These are phyloP conservation scores for Hyphopichia wangnamkhiaoensis DNA, from an alignment of 1,139 yeast species.

Conservation along the genomic window DNA sequence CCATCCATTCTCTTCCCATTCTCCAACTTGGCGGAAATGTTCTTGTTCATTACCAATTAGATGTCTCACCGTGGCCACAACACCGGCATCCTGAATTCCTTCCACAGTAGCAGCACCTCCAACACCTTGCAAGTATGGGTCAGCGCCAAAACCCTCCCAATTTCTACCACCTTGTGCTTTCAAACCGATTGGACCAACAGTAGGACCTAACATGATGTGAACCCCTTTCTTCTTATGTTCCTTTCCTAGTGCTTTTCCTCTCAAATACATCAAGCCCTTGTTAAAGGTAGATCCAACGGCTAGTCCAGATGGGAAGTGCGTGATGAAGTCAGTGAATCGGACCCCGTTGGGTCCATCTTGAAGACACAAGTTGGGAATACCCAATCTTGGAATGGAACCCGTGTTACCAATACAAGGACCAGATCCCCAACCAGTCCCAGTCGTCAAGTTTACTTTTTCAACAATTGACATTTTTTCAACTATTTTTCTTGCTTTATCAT, in stretches of 20 bases:
- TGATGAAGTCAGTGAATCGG: conserved; percentile 56
- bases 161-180: conserved; percentile 66
- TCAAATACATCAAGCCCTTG: conserved; percentile 47
- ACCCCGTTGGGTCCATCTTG: conserved; percentile 72
- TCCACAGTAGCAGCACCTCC: conserved; percentile 54
- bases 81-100: conserved; percentile 61
- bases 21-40: conserved; percentile 59
- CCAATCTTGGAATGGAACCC: conserved; percentile 57
- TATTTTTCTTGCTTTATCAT: conserved; percentile 53
- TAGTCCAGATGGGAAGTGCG: conserved; percentile 60
- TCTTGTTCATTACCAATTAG: conserved; percentile 67
- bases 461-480: conserved; percentile 54
- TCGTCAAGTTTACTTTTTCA: conserved; percentile 63
- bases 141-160: conserved; percentile 69
- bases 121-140: conserved; percentile 62
- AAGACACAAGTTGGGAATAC: conserved; percentile 57
- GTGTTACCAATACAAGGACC: conserved; percentile 70
- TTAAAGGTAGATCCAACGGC: conserved; percentile 64
- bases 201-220: conserved; percentile 63
- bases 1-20: conserved; percentile 52
- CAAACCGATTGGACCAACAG: conserved; percentile 62
- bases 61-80: conserved; percentile 56
- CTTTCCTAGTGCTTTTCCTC: conserved; percentile 60
- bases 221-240: conserved; percentile 60
- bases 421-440: conserved; percentile 67